A percentile compares a stretch with the other conserved stretches of the same genome.
These are phyloP conservation scores for Phialophora macrospora DNA, from an alignment of 2,329 filamentous ascomycete species.

Conservation along the genomic window DNA sequence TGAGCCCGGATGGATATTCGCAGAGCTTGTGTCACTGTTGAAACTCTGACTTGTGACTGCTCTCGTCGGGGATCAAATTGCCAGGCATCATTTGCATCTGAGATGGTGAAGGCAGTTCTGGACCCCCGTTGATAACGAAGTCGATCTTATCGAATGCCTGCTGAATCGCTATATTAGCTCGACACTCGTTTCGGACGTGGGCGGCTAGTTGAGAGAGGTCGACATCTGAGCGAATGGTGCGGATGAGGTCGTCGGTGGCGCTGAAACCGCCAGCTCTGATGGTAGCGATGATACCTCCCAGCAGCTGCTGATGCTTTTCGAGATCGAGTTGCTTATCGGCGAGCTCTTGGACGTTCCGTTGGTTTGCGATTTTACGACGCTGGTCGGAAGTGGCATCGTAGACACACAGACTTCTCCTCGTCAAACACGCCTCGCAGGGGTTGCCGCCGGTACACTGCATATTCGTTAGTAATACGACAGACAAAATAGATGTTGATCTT, in stretches of 20 bases:
- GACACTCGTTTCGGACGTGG: constrained; percentile 38
- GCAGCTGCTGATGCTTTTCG: constrained; percentile 34
- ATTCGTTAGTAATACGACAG: background rate
- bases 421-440: constrained; percentile 37
- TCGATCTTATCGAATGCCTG: constrained; percentile 35
- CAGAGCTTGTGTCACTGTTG: constrained; percentile 20
- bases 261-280: constrained; percentile 33
- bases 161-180: constrained; percentile 34
- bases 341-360: constrained; percentile 38
- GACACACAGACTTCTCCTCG: constrained; percentile 34
- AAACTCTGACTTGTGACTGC: constrained; percentile 1
- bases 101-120: constrained; percentile 36
- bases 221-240: constrained; percentile 34
- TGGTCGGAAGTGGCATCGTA: constrained; percentile 39
- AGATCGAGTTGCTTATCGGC: constrained; percentile 32
- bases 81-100: constrained; percentile 25
- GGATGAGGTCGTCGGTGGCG: constrained; percentile 31
- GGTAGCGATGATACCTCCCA: constrained; percentile 39
- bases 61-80: background rate
- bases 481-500: background rate
- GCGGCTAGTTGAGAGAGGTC: constrained; percentile 38
- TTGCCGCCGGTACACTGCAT: constrained; percentile 36
- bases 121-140: constrained; percentile 34
- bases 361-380: constrained; percentile 38
- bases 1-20: constrained; percentile 3